A percentile compares a stretch with the other conserved stretches of the same genome.
Conservation (phyloP, 2,329 filamentous ascomycete genomes). For the Aspergillus puulaauensis region DNA sequence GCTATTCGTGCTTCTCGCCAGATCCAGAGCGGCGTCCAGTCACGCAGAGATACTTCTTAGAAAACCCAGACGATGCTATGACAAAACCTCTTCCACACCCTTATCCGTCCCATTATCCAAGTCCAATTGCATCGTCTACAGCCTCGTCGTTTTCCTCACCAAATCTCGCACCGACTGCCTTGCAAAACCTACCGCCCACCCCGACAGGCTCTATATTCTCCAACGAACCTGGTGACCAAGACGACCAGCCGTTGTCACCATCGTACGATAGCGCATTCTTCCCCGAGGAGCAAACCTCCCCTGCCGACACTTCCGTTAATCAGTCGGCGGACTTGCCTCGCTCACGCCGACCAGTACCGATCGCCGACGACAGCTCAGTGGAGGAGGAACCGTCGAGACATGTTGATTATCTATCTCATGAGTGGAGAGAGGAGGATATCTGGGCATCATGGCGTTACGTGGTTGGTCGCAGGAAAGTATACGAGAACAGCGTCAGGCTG, state of each 20-base stretch:
- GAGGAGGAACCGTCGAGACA: slow-evolving; percentile 75
- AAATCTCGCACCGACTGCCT: slow-evolving; percentile 29
- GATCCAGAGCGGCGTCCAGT: slow-evolving; percentile 31
- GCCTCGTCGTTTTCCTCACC: slow-evolving; percentile 40
- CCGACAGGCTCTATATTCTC: slow-evolving; percentile 41
- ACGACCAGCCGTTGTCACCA: slow-evolving; percentile 43
- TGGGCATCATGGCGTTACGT: slow-evolving; percentile 98
- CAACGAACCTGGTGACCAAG: slow-evolving; percentile 24
- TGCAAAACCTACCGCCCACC: slow-evolving; percentile 33
- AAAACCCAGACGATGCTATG: slow-evolving; percentile 18
- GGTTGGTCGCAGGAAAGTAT: slow-evolving; percentile 73
- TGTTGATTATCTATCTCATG: slow-evolving; percentile 92
- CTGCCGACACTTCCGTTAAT: slow-evolving; percentile 23
- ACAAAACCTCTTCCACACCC: slow-evolving; percentile 31
- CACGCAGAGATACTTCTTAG: slow-evolving; percentile 34
- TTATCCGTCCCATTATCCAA: slow-evolving; percentile 24
- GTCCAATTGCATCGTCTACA: slow-evolving; percentile 30
- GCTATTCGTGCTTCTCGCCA: slow-evolving; percentile 31
- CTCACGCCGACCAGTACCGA: slow-evolving; percentile 61
- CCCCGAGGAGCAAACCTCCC: slow-evolving; percentile 39
- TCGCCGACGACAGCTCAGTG: slow-evolving; percentile 78
- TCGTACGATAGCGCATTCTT: slow-evolving; percentile 48
- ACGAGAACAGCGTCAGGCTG: slow-evolving; percentile 75
- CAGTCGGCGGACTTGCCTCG: slow-evolving; percentile 47
- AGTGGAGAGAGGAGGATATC: slow-evolving; percentile 94